These are phyloP conservation scores for Pseudogymnoascus verrucosus DNA, from an alignment of 2,329 filamentous ascomycete genomes.

Conservation along the genomic window DNA sequence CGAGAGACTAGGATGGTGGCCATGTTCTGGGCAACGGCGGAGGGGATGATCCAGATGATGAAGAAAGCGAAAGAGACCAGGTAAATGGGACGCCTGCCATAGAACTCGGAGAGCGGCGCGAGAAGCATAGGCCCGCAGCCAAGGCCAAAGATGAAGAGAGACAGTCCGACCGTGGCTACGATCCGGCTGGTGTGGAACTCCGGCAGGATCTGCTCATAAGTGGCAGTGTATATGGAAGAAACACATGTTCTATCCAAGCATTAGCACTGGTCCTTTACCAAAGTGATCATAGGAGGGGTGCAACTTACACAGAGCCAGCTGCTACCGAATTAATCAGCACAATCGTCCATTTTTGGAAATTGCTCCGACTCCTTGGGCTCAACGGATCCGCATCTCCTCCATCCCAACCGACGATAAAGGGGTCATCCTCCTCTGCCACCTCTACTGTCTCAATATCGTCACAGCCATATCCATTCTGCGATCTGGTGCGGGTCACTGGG, in stretches of 20 bases:
- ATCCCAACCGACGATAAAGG: constrained; percentile 69
- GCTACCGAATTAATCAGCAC: constrained; percentile 59
- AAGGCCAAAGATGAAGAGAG: constrained; percentile 73
- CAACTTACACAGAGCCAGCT: constrained; percentile 75
- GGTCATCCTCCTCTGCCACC: constrained; percentile 29
- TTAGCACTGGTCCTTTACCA: neutral
- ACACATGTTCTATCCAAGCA: constrained; percentile 60
- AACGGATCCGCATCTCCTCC: constrained; percentile 61
- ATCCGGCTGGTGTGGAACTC: constrained; percentile 66
- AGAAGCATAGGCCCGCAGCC: constrained; percentile 49
- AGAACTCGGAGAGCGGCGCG: constrained; percentile 56
- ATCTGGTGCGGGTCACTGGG: constrained; percentile 12
- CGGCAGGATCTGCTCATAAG: constrained; percentile 65
- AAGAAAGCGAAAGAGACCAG: constrained; percentile 66
- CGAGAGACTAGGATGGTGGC: constrained; percentile 68
- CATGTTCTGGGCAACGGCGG: constrained; percentile 75
- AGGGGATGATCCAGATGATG: constrained; percentile 72
- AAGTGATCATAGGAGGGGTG: neutral
- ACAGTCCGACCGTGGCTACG: constrained; percentile 72
- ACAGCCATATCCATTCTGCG: constrained; percentile 28
- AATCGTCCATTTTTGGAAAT: constrained; percentile 68
- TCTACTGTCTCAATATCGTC: constrained; percentile 20
- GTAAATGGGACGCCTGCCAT: constrained; percentile 75
- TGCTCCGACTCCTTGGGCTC: constrained; percentile 63
- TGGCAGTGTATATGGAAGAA: constrained; percentile 82